phyloP scores from a whole-genome alignment of 148 eudicot genomes.

The Rhododendron ovatum region DNA sequence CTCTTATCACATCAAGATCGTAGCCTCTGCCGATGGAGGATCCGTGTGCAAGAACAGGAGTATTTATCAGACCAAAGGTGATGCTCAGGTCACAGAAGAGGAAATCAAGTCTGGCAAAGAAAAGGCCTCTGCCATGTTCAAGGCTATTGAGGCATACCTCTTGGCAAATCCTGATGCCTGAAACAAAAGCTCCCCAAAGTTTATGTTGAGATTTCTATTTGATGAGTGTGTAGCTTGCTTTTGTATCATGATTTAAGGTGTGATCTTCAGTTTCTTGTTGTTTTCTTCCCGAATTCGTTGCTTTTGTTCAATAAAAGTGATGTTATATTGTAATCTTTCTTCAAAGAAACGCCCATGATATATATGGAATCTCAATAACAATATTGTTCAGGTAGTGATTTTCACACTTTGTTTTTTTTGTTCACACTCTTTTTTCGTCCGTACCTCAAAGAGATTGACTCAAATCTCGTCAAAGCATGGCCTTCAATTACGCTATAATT shows the following conservation, averaged over 20 bases:
- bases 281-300: neutral
- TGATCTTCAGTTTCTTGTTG: neutral
- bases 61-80: slow-evolving; percentile 9
- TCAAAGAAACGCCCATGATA: neutral
- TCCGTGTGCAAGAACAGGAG: neutral
- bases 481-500: no score
- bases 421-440: neutral
- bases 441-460: no score
- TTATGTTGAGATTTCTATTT: neutral
- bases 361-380: no score
- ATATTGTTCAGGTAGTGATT: no score
- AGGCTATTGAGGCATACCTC: slow-evolving; percentile 23
- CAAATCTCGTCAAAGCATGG: no score
- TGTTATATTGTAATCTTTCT: neutral
- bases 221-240: neutral
- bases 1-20: slow-evolving; percentile 4
- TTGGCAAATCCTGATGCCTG: slow-evolving; percentile 16
- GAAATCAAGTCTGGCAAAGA: slow-evolving; percentile 15
- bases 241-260: neutral
- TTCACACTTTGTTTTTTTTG: no score
- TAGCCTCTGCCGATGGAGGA: slow-evolving; percentile 1
- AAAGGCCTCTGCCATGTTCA: slow-evolving; percentile 8
- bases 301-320: neutral
- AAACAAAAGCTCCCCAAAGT: neutral
- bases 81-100: slow-evolving; percentile 10